These are phyloP conservation scores for Plasmodium fragile DNA, from an alignment of 169 alveolate genomes.

Conservation along the genomic window DNA sequence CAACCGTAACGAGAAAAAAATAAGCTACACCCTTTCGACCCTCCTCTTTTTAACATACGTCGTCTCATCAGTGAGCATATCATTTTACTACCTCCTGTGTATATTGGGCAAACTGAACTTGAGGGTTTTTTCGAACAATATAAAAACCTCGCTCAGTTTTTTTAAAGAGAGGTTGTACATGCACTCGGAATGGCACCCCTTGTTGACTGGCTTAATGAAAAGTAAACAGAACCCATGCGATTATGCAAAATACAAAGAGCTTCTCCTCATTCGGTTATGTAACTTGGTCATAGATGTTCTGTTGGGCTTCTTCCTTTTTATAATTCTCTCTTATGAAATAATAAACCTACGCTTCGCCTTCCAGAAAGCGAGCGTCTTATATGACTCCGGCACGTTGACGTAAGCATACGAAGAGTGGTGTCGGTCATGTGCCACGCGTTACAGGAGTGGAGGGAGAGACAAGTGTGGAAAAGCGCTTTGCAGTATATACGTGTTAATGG, in stretches of 20 bases:
- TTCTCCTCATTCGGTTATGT: slow-evolving; percentile 28
- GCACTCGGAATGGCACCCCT: slow-evolving; percentile 48
- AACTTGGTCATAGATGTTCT: slow-evolving; percentile 9
- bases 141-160: background rate
- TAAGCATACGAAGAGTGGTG: background rate
- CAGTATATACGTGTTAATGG: background rate
- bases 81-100: slow-evolving; percentile 4
- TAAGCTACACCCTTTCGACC: background rate
- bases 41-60: slow-evolving; percentile 23
- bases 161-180: slow-evolving; percentile 19
- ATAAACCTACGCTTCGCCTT: background rate
- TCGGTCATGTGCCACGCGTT: too few species aligned
- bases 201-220: slow-evolving; percentile 15
- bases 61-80: slow-evolving; percentile 25
- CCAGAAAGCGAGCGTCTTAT: slow-evolving; percentile 2
- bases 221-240: background rate
- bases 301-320: slow-evolving; percentile 12
- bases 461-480: background rate
- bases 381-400: slow-evolving; percentile 55
- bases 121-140: background rate
- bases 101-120: background rate
- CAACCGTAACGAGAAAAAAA: background rate
- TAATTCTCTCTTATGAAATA: background rate
- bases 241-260: slow-evolving; percentile 37
- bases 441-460: too few species aligned